Conservation (phyloP, 768 basidiomycete genomes). For the Boletus sp. region DNA sequence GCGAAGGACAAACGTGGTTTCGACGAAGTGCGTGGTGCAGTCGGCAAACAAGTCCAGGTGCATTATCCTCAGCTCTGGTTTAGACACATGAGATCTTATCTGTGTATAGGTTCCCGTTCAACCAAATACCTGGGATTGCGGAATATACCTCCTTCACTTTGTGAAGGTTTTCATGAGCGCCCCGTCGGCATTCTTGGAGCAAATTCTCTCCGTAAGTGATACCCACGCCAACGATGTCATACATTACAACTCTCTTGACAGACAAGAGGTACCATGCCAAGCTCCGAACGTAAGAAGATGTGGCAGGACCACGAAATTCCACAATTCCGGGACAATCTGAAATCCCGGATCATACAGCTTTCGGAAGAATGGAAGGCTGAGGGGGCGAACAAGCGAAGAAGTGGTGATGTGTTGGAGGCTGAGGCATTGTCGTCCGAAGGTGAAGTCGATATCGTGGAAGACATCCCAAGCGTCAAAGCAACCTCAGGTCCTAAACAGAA, state of each 20-base stretch:
- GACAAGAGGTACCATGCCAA: constrained; percentile 33
- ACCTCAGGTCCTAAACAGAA: constrained; percentile 10
- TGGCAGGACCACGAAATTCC: constrained; percentile 55
- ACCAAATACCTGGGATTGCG: constrained; percentile 90
- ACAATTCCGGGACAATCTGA: constrained; percentile 46
- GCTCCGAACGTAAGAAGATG: constrained; percentile 40
- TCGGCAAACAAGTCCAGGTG: constrained; percentile 55
- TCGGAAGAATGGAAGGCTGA: constrained; percentile 55
- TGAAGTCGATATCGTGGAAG: constrained; percentile 41
- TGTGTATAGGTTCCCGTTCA: constrained; percentile 75
- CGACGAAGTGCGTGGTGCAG: constrained; percentile 37
- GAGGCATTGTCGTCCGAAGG: constrained; percentile 34
- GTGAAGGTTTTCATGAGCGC: constrained; percentile 71
- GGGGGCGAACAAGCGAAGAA: constrained; percentile 30
- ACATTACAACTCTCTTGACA: constrained; percentile 13
- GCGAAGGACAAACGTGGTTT: constrained; percentile 67
- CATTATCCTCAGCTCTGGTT: constrained; percentile 14
- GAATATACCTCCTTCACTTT: constrained; percentile 87
- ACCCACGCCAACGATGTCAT: not conserved
- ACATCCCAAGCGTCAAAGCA: constrained; percentile 14
- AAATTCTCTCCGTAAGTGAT: constrained; percentile 41
- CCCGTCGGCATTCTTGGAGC: constrained; percentile 48
- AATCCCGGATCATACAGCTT: constrained; percentile 41
- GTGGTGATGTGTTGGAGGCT: constrained; percentile 14
- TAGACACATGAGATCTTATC: not conserved